phyloP scores from a whole-genome alignment of 805 yeast species.

The Yarrowia sp. region DNA sequence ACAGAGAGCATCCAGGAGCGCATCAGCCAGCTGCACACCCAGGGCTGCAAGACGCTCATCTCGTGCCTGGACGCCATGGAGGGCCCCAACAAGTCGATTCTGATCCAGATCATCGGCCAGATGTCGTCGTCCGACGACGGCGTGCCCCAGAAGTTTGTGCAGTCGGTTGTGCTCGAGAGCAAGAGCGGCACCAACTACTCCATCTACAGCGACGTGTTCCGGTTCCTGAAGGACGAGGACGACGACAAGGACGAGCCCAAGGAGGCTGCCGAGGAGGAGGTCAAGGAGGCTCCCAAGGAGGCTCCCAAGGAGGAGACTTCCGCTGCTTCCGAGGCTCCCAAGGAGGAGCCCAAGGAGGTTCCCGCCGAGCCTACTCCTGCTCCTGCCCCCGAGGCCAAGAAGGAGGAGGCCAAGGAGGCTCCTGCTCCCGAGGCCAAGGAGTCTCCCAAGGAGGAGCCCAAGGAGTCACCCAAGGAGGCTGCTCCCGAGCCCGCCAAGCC shows the following conservation, averaged over 20 bases:
- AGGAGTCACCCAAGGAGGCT: too few species aligned
- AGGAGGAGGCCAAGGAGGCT: too few species aligned
- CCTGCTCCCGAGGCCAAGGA: too few species aligned
- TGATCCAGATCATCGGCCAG: constrained; percentile 45
- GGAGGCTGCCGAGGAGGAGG: constrained; percentile 29
- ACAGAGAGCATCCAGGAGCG: constrained; percentile 38
- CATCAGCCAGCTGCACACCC: constrained; percentile 36
- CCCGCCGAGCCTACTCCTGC: neutral
- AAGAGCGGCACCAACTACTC: constrained; percentile 36
- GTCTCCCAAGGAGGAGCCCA: too few species aligned
- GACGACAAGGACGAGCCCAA: constrained; percentile 30
- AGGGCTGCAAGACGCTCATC: constrained; percentile 41
- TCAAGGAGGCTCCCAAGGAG: neutral
- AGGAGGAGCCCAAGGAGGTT: neutral
- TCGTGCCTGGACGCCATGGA: constrained; percentile 42
- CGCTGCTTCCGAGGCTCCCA: neutral
- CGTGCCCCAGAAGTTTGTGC: constrained; percentile 41
- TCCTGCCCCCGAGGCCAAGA: too few species aligned
- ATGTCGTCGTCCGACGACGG: constrained; percentile 39
- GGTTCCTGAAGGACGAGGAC: constrained; percentile 40
- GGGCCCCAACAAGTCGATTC: constrained; percentile 38
- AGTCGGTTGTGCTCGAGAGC: constrained; percentile 41
- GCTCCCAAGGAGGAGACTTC: neutral
- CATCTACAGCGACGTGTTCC: constrained; percentile 43
- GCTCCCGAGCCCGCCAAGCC: constrained; percentile 26